Conservation (phyloP, 495 filamentous ascomycete species). For the Penicillium paxilli region DNA sequence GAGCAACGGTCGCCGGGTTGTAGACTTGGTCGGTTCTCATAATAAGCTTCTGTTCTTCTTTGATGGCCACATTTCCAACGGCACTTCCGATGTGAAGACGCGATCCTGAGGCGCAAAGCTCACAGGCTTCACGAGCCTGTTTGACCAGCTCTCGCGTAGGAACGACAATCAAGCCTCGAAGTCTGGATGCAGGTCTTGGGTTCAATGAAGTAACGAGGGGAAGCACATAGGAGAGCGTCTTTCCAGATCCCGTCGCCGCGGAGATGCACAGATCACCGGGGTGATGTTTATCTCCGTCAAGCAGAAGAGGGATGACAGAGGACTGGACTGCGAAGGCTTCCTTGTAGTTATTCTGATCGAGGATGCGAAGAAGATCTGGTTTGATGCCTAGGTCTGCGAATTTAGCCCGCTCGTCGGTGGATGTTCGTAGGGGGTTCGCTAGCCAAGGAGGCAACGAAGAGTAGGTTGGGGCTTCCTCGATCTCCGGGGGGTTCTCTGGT, state of each 20-base stretch:
- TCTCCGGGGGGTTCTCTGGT: slow-evolving; percentile 59
- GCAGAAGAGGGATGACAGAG: slow-evolving; percentile 72
- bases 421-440: slow-evolving; percentile 65
- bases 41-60: slow-evolving; percentile 69
- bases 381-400: slow-evolving; percentile 64
- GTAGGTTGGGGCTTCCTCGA: slow-evolving; percentile 46
- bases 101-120: slow-evolving; percentile 63
- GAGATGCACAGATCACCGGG: slow-evolving; percentile 81
- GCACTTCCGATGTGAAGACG: slow-evolving; percentile 76
- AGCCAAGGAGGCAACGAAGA: slow-evolving; percentile 66
- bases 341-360: slow-evolving; percentile 65
- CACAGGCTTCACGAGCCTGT: slow-evolving; percentile 73
- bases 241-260: slow-evolving; percentile 90
- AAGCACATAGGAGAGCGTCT: slow-evolving; percentile 88
- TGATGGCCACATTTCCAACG: slow-evolving; percentile 73
- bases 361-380: slow-evolving; percentile 54
- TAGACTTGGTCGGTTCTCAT: slow-evolving; percentile 63
- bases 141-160: slow-evolving; percentile 87
- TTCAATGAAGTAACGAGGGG: slow-evolving; percentile 77
- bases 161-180: slow-evolving; percentile 79
- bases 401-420: slow-evolving; percentile 52
- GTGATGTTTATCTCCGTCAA: slow-evolving; percentile 55
- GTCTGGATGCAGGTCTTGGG: slow-evolving; percentile 53
- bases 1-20: slow-evolving; percentile 54
- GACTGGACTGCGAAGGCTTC: slow-evolving; percentile 86